Evolutionary conservation across 768 basidiomycete genomes (phyloP).

Genomic region (Auriscalpium orientale): DNA sequence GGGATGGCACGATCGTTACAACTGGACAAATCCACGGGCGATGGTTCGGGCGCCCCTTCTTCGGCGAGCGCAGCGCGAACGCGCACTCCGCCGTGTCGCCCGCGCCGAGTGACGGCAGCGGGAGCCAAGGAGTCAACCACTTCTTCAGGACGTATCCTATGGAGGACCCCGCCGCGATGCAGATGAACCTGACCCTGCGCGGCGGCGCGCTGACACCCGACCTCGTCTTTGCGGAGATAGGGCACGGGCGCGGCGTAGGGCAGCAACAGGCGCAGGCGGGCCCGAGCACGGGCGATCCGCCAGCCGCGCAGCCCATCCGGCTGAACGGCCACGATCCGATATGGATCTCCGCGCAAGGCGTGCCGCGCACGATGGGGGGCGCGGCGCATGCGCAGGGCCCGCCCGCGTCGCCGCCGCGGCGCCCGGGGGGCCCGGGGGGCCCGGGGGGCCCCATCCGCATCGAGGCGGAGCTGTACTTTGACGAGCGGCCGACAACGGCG

Average conservation of each 20-base stretch:
- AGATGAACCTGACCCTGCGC: slow-evolving; percentile 15
- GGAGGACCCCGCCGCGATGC: slow-evolving; percentile 25
- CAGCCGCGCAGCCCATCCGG: not conserved
- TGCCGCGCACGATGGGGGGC: not conserved
- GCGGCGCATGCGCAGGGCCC: no score
- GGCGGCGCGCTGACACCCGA: slow-evolving; percentile 61
- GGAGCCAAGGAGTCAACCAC: slow-evolving; percentile 43
- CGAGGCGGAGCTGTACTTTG: not conserved
- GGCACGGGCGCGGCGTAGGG: slow-evolving; percentile 52
- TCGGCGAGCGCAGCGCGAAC: slow-evolving; percentile 26
- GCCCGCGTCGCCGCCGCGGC: not conserved
- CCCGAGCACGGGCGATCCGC: not conserved
- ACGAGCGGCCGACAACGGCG: not conserved
- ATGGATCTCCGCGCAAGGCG: not conserved
- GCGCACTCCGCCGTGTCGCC: slow-evolving; percentile 42
- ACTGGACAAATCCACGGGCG: no score
- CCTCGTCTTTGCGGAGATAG: slow-evolving; percentile 68
- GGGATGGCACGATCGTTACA: no score
- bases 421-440: not conserved
- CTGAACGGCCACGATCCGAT: slow-evolving; percentile 5
- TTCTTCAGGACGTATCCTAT: slow-evolving; percentile 57
- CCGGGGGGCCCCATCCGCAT: not conserved
- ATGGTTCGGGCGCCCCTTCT: not conserved
- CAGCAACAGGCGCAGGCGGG: slow-evolving; percentile 16
- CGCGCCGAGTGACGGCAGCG: slow-evolving; percentile 52